These are phyloP conservation scores for Russula earlei DNA, from an alignment of 768 basidiomycete genomes.

Conservation along the genomic window DNA sequence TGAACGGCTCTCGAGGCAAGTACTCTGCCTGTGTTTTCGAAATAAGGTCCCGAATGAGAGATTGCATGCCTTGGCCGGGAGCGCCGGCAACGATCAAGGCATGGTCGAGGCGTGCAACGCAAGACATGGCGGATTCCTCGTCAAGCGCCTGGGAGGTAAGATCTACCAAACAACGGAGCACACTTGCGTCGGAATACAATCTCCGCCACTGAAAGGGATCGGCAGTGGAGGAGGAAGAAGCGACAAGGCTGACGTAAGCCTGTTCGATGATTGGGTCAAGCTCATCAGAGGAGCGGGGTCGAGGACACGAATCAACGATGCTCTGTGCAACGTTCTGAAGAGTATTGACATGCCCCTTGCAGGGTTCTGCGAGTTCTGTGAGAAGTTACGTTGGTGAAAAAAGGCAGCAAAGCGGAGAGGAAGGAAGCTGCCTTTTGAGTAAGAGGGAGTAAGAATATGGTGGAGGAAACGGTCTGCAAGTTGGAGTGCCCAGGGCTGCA, in stretches of 20 bases:
- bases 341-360: constrained; percentile 28
- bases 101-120: constrained; percentile 59
- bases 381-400: not conserved
- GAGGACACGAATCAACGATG: not conserved
- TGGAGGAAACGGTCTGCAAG: constrained; percentile 6
- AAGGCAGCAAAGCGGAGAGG: constrained; percentile 25
- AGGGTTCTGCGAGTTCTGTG: constrained; percentile 15
- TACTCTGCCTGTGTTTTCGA: constrained; percentile 42
- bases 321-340: constrained; percentile 10
- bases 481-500: constrained; percentile 8
- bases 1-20: constrained; percentile 14
- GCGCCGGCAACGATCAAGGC: constrained; percentile 81
- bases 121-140: constrained; percentile 29
- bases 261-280: constrained; percentile 37
- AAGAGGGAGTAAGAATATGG: constrained; percentile 1
- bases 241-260: constrained; percentile 44
- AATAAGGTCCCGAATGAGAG: constrained; percentile 59
- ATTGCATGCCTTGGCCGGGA: constrained; percentile 47
- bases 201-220: constrained; percentile 45
- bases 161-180: constrained; percentile 45
- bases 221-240: constrained; percentile 26
- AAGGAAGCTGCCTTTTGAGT: constrained; percentile 22
- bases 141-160: constrained; percentile 14
- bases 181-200: constrained; percentile 66
- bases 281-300: constrained; percentile 6